These are phyloP conservation scores for Shiraia sp. DNA, from an alignment of 2,329 filamentous ascomycete species.

Conservation along the genomic window DNA sequence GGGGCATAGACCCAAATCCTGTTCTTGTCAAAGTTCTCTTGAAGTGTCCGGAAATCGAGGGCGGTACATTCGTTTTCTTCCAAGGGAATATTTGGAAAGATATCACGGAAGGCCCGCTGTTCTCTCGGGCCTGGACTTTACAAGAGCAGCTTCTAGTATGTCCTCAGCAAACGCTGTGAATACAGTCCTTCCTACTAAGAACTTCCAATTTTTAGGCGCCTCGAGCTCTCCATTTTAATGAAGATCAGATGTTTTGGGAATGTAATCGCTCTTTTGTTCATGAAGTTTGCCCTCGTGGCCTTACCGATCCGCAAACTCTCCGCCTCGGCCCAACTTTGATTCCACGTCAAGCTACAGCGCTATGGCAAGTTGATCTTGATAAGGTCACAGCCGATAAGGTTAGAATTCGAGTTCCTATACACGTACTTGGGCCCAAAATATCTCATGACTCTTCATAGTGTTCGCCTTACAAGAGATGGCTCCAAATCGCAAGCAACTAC, in stretches of 20 bases:
- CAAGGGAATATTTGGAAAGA: too few relatives aligned
- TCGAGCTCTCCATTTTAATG: constrained; percentile 3
- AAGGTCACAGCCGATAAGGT: too few relatives aligned
- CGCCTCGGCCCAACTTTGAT: too few relatives aligned
- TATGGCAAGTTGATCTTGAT: too few relatives aligned
- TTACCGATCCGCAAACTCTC: background rate
- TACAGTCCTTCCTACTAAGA: background rate
- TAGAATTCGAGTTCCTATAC: too few relatives aligned
- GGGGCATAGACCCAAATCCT: background rate
- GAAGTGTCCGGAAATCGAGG: too few relatives aligned
- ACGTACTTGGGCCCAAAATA: too few relatives aligned
- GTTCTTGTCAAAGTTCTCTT: background rate
- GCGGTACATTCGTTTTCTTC: too few relatives aligned
- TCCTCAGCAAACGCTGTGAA: too few relatives aligned
- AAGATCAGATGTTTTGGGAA: constrained; percentile 7
- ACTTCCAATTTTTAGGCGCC: background rate
- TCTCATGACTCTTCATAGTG: too few relatives aligned
- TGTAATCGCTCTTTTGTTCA: constrained; percentile 1
- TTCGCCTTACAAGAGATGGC: background rate
- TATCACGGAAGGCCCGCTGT: background rate
- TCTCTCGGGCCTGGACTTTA: constrained; percentile 1
- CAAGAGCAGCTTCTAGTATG: constrained; percentile 4
- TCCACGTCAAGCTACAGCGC: too few relatives aligned
- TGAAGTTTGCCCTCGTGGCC: constrained; percentile 4
- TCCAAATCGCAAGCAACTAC: background rate